Evolutionary conservation across 305 asterid species (phyloP).

Genomic region (Fraxinus greggii): DNA sequence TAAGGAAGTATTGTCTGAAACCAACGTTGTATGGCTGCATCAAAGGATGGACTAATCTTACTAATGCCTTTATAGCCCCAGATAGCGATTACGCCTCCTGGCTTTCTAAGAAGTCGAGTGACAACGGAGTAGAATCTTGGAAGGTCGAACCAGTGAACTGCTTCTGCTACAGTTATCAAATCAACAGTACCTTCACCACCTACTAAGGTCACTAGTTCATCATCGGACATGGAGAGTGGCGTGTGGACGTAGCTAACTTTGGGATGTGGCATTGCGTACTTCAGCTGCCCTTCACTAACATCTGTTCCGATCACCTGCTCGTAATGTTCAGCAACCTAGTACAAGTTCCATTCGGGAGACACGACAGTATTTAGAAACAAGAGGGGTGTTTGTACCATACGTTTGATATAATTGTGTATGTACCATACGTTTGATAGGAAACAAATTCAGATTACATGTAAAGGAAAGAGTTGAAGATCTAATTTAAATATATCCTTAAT

Average conservation of each 20-base stretch:
- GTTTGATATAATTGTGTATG: no score
- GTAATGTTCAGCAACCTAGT: constrained; percentile 29
- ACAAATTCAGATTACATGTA: no score
- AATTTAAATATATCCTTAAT: no score
- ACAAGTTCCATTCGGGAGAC: neutral
- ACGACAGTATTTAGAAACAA: neutral
- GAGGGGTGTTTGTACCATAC: neutral
- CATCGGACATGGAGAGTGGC: constrained; percentile 26
- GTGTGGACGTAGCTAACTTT: constrained; percentile 29
- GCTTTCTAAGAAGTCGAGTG: constrained; percentile 24
- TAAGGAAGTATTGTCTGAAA: constrained; percentile 20
- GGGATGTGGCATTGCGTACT: constrained; percentile 23
- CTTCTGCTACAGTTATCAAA: constrained; percentile 27
- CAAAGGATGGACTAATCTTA: constrained; percentile 16
- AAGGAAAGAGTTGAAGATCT: no score
- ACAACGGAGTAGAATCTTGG: constrained; percentile 32
- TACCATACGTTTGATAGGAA: no score
- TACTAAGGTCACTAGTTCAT: constrained; percentile 22
- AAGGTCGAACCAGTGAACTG: constrained; percentile 34
- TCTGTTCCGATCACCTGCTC: constrained; percentile 32
- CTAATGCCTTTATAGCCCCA: constrained; percentile 22
- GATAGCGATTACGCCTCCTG: constrained; percentile 28
- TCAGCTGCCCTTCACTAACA: constrained; percentile 26
- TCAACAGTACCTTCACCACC: constrained; percentile 20
- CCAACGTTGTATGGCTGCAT: constrained; percentile 4